Percentiles rank a stretch among this genome's conserved stretches.
These are phyloP conservation scores for Xylariaceae sp. DNA, from an alignment of 2,329 filamentous ascomycete genomes.

Conservation along the genomic window DNA sequence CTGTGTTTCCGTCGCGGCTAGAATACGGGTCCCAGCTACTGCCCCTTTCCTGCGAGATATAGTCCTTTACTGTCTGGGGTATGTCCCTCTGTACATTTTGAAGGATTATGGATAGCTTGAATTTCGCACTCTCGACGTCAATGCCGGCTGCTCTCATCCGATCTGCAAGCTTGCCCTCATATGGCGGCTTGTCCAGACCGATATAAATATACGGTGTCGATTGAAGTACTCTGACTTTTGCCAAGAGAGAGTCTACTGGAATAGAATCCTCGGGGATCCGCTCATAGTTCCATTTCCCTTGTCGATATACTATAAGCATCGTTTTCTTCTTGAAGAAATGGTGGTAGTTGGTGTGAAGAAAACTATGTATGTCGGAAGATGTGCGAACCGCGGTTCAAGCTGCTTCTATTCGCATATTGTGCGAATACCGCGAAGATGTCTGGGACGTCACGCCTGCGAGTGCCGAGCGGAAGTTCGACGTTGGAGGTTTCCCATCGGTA, in stretches of 20 bases:
- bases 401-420: constrained; percentile 18
- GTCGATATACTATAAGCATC: constrained; percentile 26
- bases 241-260: constrained; percentile 22
- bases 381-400: not conserved
- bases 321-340: constrained; percentile 35
- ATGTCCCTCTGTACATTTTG: no score
- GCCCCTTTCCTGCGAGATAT: no score
- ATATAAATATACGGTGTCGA: no score
- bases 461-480: constrained; percentile 27
- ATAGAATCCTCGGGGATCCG: constrained; percentile 34
- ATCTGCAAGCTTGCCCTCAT: no score
- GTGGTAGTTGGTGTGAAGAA: no score
- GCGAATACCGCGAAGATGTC: not conserved
- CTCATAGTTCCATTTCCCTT: constrained; percentile 34
- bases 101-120: no score
- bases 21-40: no score
- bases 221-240: constrained; percentile 25
- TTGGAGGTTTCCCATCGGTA: constrained; percentile 26
- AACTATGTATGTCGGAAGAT: no score
- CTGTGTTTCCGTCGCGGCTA: constrained; percentile 7
- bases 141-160: no score
- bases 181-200: no score
- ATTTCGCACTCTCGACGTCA: no score
- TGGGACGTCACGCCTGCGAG: constrained; percentile 10
- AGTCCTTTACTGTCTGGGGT: no score